Evolutionary conservation across 1,284 basidiomycete species (phyloP).

Genomic region (Puccinia coronata): DNA sequence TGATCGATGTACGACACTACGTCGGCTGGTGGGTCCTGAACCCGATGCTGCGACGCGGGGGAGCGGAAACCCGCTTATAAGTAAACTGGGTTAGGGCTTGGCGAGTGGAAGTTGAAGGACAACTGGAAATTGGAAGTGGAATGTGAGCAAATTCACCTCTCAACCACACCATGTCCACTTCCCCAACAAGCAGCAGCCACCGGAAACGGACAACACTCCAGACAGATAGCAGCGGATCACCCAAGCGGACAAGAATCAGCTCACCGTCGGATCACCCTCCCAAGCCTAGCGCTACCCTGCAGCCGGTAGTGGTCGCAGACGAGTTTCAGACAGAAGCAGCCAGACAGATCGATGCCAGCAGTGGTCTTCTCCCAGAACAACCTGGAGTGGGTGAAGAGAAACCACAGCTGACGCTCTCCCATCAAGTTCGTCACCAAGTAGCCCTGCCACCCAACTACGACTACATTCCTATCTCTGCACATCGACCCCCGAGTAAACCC

Average conservation of each 20-base stretch:
- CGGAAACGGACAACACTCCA: neutral
- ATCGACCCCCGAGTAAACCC: slow-evolving; percentile 87
- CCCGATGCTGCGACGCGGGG: too few species aligned
- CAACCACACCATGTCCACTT: too few species aligned
- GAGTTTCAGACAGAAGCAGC: slow-evolving; percentile 55
- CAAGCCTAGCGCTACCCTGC: neutral
- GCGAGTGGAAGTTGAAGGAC: too few species aligned
- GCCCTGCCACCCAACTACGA: slow-evolving; percentile 89
- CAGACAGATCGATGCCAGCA: slow-evolving; percentile 35
- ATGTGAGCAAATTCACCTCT: too few species aligned
- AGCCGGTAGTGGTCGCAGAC: slow-evolving; percentile 52
- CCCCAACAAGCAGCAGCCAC: too few species aligned
- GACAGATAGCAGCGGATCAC: neutral
- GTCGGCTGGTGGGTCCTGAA: too few species aligned
- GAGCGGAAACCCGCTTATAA: too few species aligned
- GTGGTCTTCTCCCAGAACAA: slow-evolving; percentile 22
- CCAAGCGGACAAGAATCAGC: neutral
- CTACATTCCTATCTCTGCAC: slow-evolving; percentile 86
- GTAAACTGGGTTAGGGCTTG: too few species aligned
- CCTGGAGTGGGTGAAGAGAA: slow-evolving; percentile 4
- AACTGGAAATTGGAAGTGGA: too few species aligned
- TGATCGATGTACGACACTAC: too few species aligned
- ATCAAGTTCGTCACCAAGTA: slow-evolving; percentile 80
- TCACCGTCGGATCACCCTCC: neutral
- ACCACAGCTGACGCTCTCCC: slow-evolving; percentile 31